Base-by-base conservation (phyloP, 2,329 filamentous ascomycete genomes). In the Bipolaris zeicola region DNA sequence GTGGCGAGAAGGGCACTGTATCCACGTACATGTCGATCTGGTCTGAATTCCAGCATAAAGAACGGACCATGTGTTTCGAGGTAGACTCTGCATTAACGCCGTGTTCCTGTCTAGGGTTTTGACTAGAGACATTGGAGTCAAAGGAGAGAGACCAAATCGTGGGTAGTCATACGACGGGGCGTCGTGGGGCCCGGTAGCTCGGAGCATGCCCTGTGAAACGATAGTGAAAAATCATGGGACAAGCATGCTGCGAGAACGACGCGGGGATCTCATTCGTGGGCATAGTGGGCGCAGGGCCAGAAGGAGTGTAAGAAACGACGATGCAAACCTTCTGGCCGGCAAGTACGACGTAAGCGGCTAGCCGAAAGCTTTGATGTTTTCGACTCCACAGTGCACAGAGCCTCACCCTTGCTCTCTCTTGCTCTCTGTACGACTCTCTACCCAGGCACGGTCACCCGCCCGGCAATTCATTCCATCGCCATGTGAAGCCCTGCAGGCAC, bases 261-360 rank as follows among this genome's bases (percentile, higher is more conserved):
- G 34, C 22, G 8, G 34, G 10, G 14, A 5, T 8, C 20, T 48
- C 22, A 18, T 10, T 26, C 22, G 45, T 14, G 20, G 34, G 22
- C 14, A 14, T 26, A n/a, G 11, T 24, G 24, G 24, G 5, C 24
- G 6, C 5, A 24, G 24, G 28, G 31, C 31, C 10, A 34, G 31
- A 42, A 34, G 28, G 28, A 31, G 7, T 22, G 31, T 14, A 11
- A 14, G 46, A 50, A 50, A 43, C 48, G 38, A 43, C 48, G 38
- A 42, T 50, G 48, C 38, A 33, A 50, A 50, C 26, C 28, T 50
- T 50, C 10, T 16, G n/a, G n/a, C 14, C 6, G 24, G 26, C n/a
- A 5, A 22, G 18, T 4, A 3, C 13, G 22, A 24, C 20, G 13
- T n/a, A 42, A 26, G 39, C 8, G 36, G 22, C 14, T 39, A 50